A percentile compares a stretch with the other conserved stretches of the same genome.
phyloP scores from a whole-genome alignment of 192 early-diverging fungal genomes.

The Entophlyctis helioformis region DNA sequence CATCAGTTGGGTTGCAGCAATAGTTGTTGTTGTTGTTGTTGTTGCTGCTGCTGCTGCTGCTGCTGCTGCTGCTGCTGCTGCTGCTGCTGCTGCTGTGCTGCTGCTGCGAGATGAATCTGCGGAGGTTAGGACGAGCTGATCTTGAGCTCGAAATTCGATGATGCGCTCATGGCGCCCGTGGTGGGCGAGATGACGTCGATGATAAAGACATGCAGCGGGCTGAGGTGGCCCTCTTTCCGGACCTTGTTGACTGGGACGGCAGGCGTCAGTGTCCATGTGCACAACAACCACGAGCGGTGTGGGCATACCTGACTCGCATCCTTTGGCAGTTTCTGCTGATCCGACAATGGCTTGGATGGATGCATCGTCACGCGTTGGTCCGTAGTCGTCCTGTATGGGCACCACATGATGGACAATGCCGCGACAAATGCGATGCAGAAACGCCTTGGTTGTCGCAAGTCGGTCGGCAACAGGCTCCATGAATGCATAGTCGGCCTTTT shows the following conservation, averaged over 20 bases:
- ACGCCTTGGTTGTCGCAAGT: conserved; percentile 42
- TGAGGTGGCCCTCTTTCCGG: conserved; percentile 38
- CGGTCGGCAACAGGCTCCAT: conserved; percentile 59
- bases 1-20: too few relatives aligned
- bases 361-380: conserved; percentile 67
- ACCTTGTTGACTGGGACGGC: conserved; percentile 57
- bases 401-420: conserved; percentile 40
- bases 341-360: conserved; percentile 70
- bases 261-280: too few relatives aligned
- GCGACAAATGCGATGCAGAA: conserved; percentile 39
- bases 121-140: conserved; percentile 76
- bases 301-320: conserved; percentile 54
- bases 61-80: too few relatives aligned
- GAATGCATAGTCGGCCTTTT: conserved; percentile 51
- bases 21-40: too few relatives aligned
- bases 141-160: conserved; percentile 43
- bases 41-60: too few relatives aligned
- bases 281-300: neutral
- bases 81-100: too few relatives aligned
- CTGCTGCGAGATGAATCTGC: too few relatives aligned
- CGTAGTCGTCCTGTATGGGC: conserved; percentile 71
- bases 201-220: conserved; percentile 47
- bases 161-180: conserved; percentile 17
- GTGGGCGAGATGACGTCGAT: conserved; percentile 57
- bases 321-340: conserved; percentile 66